A percentile compares a stretch with the other conserved stretches of the same genome.
Conservation (phyloP, 164 flowering plant species). For the Warburgia ugandensis region DNA sequence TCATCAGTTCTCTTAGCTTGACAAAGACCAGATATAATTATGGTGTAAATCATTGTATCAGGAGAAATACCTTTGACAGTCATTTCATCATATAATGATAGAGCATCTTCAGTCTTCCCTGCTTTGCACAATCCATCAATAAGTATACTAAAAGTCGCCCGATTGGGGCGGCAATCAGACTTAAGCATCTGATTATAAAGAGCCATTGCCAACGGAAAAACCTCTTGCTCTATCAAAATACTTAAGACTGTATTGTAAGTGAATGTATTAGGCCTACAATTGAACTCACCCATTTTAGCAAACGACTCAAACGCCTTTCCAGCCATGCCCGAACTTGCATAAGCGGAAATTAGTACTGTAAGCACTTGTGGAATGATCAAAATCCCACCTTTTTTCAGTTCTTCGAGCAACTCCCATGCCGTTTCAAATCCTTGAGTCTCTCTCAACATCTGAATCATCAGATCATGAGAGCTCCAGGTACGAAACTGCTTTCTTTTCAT, state of each 20-base stretch:
- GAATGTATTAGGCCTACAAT: slow-evolving; percentile 47
- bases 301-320: slow-evolving; percentile 78
- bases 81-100: slow-evolving; percentile 69
- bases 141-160: slow-evolving; percentile 49
- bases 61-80: slow-evolving; percentile 42
- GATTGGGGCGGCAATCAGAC: slow-evolving; percentile 35
- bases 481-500: slow-evolving; percentile 23
- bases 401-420: slow-evolving; percentile 56
- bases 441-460: slow-evolving; percentile 36
- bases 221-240: slow-evolving; percentile 33
- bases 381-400: slow-evolving; percentile 23
- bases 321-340: slow-evolving; percentile 27
- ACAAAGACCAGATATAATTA: slow-evolving; percentile 57
- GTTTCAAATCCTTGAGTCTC: slow-evolving; percentile 31
- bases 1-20: slow-evolving; percentile 38
- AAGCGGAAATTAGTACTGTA: slow-evolving; percentile 41
- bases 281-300: slow-evolving; percentile 54
- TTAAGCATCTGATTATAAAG: slow-evolving; percentile 73
- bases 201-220: slow-evolving; percentile 52
- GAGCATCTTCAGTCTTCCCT: slow-evolving; percentile 41
- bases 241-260: slow-evolving; percentile 49
- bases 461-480: slow-evolving; percentile 25
- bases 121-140: slow-evolving; percentile 63
- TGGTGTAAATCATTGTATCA: slow-evolving; percentile 34
- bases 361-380: slow-evolving; percentile 35